phyloP scores from a whole-genome alignment of 495 filamentous ascomycete genomes.

The Elaphomyces granulatus region DNA sequence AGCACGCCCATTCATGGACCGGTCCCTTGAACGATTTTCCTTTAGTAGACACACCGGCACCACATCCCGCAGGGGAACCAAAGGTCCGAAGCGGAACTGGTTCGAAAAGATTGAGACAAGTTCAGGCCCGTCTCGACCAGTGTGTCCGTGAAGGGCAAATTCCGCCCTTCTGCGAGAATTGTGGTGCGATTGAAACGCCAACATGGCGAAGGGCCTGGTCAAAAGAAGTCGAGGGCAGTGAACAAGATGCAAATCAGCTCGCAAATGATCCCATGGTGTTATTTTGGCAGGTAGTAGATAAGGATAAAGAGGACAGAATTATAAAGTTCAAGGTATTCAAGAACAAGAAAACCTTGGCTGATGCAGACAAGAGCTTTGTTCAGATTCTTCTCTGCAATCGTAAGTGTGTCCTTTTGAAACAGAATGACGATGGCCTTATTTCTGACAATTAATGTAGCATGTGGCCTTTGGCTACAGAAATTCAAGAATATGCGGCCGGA shows the following conservation, averaged over 20 bases:
- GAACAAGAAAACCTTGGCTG: conserved; percentile 54
- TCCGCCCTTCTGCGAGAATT: conserved; percentile 80
- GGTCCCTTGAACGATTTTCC: conserved; percentile 28
- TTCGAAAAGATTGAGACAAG: conserved; percentile 25
- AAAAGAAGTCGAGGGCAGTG: conserved; percentile 47
- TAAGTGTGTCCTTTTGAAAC: too few species aligned
- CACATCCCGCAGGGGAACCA: conserved; percentile 12
- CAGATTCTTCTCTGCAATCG: conserved; percentile 78
- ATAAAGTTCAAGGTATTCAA: conserved; percentile 48
- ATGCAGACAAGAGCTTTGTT: conserved; percentile 48
- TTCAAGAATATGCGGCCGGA: conserved; percentile 70
- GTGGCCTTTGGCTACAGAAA: conserved; percentile 86
- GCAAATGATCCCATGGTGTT: conserved; percentile 50
- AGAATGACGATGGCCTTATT: too few species aligned
- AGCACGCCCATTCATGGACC: conserved; percentile 34
- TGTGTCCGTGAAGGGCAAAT: conserved; percentile 57
- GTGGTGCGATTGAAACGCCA: conserved; percentile 85
- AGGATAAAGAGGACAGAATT: conserved; percentile 42
- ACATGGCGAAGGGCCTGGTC: conserved; percentile 87
- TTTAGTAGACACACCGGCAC: conserved; percentile 21
- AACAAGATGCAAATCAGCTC: conserved; percentile 47
- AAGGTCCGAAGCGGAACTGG: conserved; percentile 26
- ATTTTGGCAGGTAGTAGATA: conserved; percentile 46
- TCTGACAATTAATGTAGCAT: conserved; percentile 39
- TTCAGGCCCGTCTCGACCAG: conserved; percentile 40